phyloP scores from a whole-genome alignment of 75 land plant genomes.

The Gnetum montanum region DNA sequence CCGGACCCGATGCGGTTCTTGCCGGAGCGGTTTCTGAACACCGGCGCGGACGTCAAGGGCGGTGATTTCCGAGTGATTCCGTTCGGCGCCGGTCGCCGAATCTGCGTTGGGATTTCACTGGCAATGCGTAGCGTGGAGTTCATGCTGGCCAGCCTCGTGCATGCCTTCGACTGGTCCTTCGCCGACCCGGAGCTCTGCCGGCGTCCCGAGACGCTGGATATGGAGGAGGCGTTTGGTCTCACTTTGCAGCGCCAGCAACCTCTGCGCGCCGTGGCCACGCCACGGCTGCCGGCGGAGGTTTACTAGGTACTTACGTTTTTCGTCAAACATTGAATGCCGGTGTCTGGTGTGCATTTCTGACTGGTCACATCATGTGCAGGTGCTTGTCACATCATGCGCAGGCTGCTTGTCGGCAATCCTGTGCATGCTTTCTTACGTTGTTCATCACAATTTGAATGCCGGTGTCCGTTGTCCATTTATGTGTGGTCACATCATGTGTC shows the following conservation, averaged over 20 bases:
- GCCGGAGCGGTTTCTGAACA: conserved; percentile 18
- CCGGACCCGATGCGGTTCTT: too few relatives aligned
- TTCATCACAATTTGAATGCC: too few relatives aligned
- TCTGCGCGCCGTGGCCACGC: background rate
- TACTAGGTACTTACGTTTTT: background rate
- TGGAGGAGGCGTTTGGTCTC: conserved; percentile 19
- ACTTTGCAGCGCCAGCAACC: background rate
- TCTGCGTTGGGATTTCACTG: conserved; percentile 14
- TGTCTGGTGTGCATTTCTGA: too few relatives aligned
- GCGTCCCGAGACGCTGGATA: conserved; percentile 7
- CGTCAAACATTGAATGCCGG: too few relatives aligned
- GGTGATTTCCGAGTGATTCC: conserved; percentile 17
- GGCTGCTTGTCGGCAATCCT: too few relatives aligned
- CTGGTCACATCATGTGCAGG: too few relatives aligned
- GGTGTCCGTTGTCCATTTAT: too few relatives aligned
- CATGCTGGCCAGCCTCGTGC: conserved; percentile 16
- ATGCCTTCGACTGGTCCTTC: conserved; percentile 42
- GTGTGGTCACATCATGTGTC: too few relatives aligned
- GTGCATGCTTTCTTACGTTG: too few relatives aligned
- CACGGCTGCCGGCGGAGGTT: background rate
- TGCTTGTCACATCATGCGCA: too few relatives aligned
- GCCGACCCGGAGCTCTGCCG: too few relatives aligned
- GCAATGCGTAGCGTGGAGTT: conserved; percentile 18
- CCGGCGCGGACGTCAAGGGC: conserved; percentile 7
- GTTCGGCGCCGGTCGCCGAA: conserved; percentile 16